Percentiles rank a stretch among this genome's conserved stretches.
Evolutionary conservation across 768 basidiomycete species (phyloP).

Genomic region (Phanerodontia chrysosporium): DNA sequence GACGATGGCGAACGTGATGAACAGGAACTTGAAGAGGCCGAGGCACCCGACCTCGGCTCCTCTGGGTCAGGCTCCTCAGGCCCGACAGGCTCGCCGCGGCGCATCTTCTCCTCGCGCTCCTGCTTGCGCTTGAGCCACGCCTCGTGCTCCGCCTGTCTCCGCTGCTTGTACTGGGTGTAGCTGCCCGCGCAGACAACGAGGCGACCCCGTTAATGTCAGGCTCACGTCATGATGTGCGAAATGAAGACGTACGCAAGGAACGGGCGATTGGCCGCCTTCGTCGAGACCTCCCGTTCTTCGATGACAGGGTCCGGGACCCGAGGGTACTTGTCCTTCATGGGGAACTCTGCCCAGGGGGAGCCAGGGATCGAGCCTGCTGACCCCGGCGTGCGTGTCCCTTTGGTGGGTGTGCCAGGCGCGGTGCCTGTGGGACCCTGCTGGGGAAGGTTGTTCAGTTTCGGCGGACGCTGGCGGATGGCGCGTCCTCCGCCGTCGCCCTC

Average conservation of each 20-base stretch:
- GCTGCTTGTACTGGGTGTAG: constrained; percentile 61
- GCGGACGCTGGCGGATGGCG: constrained; percentile 15
- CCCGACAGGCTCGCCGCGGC: constrained; percentile 67
- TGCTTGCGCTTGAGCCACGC: constrained; percentile 69
- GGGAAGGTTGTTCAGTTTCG: constrained; percentile 15
- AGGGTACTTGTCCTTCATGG: constrained; percentile 34
- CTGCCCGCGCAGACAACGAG: constrained; percentile 32
- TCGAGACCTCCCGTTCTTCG: constrained; percentile 67
- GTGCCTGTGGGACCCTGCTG: constrained; percentile 1
- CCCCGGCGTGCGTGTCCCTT: constrained; percentile 4
- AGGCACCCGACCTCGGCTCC: constrained; percentile 58
- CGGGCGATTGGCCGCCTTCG: constrained; percentile 81
- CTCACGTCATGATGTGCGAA: neutral
- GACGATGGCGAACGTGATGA: constrained; percentile 49
- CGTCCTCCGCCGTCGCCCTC: constrained; percentile 22
- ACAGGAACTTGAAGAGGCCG: constrained; percentile 65
- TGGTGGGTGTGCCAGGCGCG: constrained; percentile 15
- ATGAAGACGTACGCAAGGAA: constrained; percentile 67
- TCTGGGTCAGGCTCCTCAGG: constrained; percentile 75
- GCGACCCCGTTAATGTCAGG: neutral
- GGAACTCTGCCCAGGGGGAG: constrained; percentile 26
- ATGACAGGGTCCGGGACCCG: constrained; percentile 62
- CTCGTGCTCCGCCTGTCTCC: constrained; percentile 55
- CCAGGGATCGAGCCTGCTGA: constrained; percentile 15
- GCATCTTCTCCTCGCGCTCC: constrained; percentile 68